Conservation (phyloP, 345 rosid genomes). For the Murraya paniculata region DNA sequence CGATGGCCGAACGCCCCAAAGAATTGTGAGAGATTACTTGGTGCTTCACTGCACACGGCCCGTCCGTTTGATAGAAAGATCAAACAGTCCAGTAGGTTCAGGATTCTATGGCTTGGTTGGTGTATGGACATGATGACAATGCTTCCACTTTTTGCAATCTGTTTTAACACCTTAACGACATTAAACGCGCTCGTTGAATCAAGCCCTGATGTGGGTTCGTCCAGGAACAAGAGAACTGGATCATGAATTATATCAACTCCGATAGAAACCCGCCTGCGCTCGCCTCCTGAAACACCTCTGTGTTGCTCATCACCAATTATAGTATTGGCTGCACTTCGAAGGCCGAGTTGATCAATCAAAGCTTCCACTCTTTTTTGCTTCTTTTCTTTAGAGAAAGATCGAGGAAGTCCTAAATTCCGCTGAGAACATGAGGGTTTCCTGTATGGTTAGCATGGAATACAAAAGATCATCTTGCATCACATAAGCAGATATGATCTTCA, state of each 20-base stretch:
- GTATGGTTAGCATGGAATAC: conserved; percentile 87
- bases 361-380: conserved; percentile 79
- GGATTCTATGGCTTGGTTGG: conserved; percentile 88
- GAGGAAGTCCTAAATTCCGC: conserved; percentile 97
- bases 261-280: conserved; percentile 81
- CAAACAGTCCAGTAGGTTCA: conserved; percentile 64
- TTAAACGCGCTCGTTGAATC: conserved; percentile 91
- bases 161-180: conserved; percentile 86
- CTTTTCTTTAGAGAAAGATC: conserved; percentile 60
- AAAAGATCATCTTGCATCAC: conserved; percentile 95
- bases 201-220: conserved; percentile 90
- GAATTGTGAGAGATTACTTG: conserved; percentile 50
- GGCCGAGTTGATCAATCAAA: conserved; percentile 83
- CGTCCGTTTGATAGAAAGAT: conserved; percentile 79
- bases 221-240: conserved; percentile 80
- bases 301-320: conserved; percentile 96
- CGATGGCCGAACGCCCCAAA: conserved; percentile 76
- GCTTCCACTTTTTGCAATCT: conserved; percentile 85
- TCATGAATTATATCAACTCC: conserved; percentile 78
- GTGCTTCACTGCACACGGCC: conserved; percentile 69
- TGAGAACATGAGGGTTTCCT: conserved; percentile 90
- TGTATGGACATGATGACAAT: conserved; percentile 91
- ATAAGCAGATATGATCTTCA: conserved; percentile 86
- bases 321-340: conserved; percentile 70
- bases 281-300: conserved; percentile 91